Evolutionary conservation across 2,329 filamentous ascomycete species (phyloP), one percentile per base, ranked within the genome.

Genomic region (Claviceps lovelessii): DNA sequence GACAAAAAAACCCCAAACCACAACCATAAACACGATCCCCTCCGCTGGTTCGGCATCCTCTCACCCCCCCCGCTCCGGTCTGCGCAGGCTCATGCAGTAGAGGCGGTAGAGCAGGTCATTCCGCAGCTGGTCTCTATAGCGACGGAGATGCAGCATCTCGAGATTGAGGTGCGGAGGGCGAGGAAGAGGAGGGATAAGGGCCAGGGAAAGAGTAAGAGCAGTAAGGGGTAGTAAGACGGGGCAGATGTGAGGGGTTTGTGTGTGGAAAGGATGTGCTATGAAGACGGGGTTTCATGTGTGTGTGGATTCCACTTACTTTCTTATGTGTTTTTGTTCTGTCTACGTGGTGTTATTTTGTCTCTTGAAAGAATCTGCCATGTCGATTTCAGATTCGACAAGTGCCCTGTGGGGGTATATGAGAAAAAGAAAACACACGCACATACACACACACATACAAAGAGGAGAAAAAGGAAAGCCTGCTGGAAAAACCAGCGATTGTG

Each of bases 111-210:
- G 54, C 67, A 74, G 0, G 65, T 84, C 4, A 67, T 90, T 2
- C 77, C 81, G 1, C 68, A 69, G 44, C 70, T 89, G 9, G 75
- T 75, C 7, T 76, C 75, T 1, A 67, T 86, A n/a, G 73, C 75
- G 41, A 73, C 73, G 33, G 76, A 81, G 61, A 81, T 91, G 77
- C 72, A 74, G 15, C 69, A 70, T n/a, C 65, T 87, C 5, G 86
- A 90, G 70, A 80, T 84, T 52, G 78, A 85, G 60, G 81, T 91
- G 54, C 75, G 84, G 42, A 72, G 84, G 55, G 78, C 76, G 41
- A 70, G 75, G 55, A 82, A 83, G 70, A 75, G 66, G 67, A 69
- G 76, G 41, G 72, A 73, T 31, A 80, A 79, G 64, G 17, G 37
- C 19, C 0, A 19, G 8, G 9, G 23, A 3, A 6, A n/a, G 39